phyloP scores from a whole-genome alignment of 345 rosid genomes.

The Pelargonium nanum region DNA sequence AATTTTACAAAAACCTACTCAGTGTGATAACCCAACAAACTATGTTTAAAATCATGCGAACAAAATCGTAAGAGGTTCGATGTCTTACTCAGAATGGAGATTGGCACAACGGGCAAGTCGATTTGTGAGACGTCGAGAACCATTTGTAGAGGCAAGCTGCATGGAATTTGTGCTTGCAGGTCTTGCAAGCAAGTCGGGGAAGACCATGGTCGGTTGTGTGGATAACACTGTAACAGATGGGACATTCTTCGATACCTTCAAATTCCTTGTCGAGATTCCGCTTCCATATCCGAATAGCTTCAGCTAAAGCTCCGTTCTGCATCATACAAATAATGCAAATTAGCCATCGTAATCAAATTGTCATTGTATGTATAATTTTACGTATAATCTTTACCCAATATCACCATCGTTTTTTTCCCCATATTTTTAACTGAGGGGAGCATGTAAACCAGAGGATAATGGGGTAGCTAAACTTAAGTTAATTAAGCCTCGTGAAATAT shows the following conservation, averaged over 20 bases:
- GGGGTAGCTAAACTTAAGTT: too few relatives aligned
- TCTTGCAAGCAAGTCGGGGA: conserved; percentile 86
- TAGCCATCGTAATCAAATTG: background rate
- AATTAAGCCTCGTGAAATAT: too few relatives aligned
- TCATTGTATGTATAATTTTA: too few relatives aligned
- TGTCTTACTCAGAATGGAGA: conserved; percentile 54
- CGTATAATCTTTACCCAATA: too few relatives aligned
- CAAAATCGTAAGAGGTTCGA: too few relatives aligned
- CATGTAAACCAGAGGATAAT: too few relatives aligned
- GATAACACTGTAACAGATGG: conserved; percentile 94
- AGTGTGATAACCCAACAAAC: too few relatives aligned
- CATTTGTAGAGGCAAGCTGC: conserved; percentile 87
- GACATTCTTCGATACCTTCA: conserved; percentile 97
- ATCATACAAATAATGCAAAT: conserved; percentile 11
- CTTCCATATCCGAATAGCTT: conserved; percentile 89
- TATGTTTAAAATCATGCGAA: too few relatives aligned
- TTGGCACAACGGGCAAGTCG: conserved; percentile 89
- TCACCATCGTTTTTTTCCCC: too few relatives aligned
- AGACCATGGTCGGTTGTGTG: conserved; percentile 82
- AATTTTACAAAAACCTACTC: too few relatives aligned
- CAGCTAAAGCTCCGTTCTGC: conserved; percentile 96
- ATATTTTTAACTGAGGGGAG: too few relatives aligned
- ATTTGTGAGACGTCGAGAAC: conserved; percentile 85
- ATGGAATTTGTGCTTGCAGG: conserved; percentile 95
- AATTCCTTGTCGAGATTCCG: conserved; percentile 88